Base-by-base conservation (phyloP, 768 basidiomycete genomes). In the Holtermanniella nyarrowii region DNA sequence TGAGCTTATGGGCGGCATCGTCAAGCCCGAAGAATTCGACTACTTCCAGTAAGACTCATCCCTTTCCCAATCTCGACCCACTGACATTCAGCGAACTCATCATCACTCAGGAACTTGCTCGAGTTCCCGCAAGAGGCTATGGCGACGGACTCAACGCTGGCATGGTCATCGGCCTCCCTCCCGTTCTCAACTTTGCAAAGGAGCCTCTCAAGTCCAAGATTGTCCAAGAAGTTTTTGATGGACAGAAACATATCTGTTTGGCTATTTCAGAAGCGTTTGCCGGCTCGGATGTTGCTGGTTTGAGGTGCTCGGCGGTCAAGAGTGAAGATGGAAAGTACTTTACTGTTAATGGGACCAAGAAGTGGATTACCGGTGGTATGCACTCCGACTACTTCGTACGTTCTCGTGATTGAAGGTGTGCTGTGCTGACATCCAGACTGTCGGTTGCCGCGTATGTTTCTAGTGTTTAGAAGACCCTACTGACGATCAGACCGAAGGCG, bases 261-360 rank as follows among this genome's bases (percentile, higher is more conserved):
- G 89, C 88, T 41, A 86, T 93, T 57, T 84, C 84, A 11, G 89
- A 93, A 72, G 87, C 88, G 2, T 85, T 85, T 51, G 88, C 87
- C 10, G 88, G 74, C 2, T 66, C 64, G 2, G 88, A 91, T 68
- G 88, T 95, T 7, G 60, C 68, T 46, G 85, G 87, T 16, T 70
- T 91, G 52, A 58, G 59, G 53, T 88, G 87, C 3, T 81, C 79
- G 2, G 89, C 88, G 5, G 79, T 76, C 41, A 85, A 87, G 70
- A 83, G 78, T 13, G 81, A 81, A 49, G 87, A 90, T 63, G 88
- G 86, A 24, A 85, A 65, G 57, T 54, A 48, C 51, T 70, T 66
- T 81, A 83, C 85, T 26, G 80, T 91, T 60, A 87, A 85, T 58
- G 88, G 93, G 16, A 90, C 88, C 4, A 96, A 96, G 73, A 93